These are phyloP conservation scores for Melastoma malabathricum DNA, from an alignment of 345 rosid species.

Conservation along the genomic window DNA sequence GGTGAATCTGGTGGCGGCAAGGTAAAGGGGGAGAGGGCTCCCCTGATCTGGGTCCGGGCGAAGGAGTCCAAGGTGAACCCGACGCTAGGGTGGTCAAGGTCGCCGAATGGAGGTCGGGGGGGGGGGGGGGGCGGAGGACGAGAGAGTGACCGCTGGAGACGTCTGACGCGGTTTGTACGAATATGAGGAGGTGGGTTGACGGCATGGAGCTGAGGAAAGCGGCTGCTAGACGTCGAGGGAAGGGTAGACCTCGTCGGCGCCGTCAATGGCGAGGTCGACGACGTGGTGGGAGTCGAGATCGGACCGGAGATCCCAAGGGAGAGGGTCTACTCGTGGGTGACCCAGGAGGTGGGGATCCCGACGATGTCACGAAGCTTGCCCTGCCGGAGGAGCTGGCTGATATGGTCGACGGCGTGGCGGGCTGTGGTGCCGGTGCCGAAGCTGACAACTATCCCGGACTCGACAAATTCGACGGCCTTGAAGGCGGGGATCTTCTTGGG, in stretches of 20 bases:
- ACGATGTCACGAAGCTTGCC: constrained; percentile 57
- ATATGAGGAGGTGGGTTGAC: too few species aligned
- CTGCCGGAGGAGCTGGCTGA: constrained; percentile 58
- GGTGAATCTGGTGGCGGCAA: too few species aligned
- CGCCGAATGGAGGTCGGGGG: too few species aligned
- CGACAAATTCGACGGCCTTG: constrained; percentile 84
- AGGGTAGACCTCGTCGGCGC: constrained; percentile 93
- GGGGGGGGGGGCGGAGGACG: too few species aligned
- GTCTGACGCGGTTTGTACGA: too few species aligned
- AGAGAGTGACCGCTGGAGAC: too few species aligned
- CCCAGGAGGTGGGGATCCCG: constrained; percentile 80
- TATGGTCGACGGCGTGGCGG: constrained; percentile 79
- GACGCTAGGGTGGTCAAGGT: too few species aligned
- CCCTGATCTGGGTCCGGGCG: too few species aligned
- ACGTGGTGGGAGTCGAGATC: constrained; percentile 60
- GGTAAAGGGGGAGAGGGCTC: too few species aligned
- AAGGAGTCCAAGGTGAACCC: too few species aligned
- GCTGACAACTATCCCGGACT: constrained; percentile 95
- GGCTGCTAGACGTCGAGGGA: too few species aligned
- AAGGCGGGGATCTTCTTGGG: constrained; percentile 69
- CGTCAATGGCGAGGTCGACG: constrained; percentile 83
- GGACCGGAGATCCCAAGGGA: constrained; percentile 73
- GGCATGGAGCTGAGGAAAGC: too few species aligned
- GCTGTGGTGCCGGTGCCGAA: constrained; percentile 98
- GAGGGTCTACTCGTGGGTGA: constrained; percentile 59